These are phyloP conservation scores for Myxozyma neotropica DNA, from an alignment of 805 yeast genomes.

Conservation along the genomic window DNA sequence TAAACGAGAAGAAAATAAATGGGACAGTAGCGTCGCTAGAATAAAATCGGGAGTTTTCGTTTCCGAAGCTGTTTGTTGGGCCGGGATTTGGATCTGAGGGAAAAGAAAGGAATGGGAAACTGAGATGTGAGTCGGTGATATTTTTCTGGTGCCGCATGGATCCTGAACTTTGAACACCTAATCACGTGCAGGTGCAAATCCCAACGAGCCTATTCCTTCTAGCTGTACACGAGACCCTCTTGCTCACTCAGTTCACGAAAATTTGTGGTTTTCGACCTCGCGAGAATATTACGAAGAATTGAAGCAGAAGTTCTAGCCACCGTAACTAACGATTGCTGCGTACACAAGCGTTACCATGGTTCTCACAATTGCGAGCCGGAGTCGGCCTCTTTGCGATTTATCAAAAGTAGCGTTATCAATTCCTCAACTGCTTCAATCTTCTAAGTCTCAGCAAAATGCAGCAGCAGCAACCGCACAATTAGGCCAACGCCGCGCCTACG, in stretches of 20 bases:
- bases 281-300: too few species aligned
- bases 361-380: neutral
- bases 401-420: neutral
- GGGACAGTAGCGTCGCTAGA: neutral
- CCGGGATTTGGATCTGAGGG: neutral
- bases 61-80: neutral
- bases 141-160: constrained; percentile 13
- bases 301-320: too few species aligned
- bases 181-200: neutral
- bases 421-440: neutral
- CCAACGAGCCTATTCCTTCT: neutral
- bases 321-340: too few species aligned
- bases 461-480: neutral
- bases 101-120: neutral
- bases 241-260: neutral
- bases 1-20: neutral
- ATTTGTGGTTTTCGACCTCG: neutral
- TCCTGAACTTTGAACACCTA: neutral
- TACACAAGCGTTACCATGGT: neutral
- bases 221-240: neutral
- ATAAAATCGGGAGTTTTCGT: neutral
- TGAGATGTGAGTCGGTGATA: neutral
- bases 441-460: neutral
- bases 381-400: neutral
- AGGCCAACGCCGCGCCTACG: constrained; percentile 4